Evolutionary conservation across 2,329 filamentous ascomycete species (phyloP), one percentile per base, ranked within the genome.

Genomic region (Leptographium galeiforme): DNA sequence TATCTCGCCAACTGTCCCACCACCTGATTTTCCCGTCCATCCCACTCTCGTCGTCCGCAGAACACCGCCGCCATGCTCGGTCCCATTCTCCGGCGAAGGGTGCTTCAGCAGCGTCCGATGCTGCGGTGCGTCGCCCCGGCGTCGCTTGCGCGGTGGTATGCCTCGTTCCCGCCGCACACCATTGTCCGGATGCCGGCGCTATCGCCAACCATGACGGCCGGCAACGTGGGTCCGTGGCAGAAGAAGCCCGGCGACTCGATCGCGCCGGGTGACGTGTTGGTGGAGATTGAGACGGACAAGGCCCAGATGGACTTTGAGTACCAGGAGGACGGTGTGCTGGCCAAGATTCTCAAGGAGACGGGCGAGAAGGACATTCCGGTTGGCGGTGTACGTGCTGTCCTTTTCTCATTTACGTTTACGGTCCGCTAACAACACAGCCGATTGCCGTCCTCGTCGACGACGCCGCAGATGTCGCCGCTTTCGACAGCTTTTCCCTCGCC

Each of bases 141-240:
- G 59, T 75, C 74, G 63, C 71, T 82, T 58, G 73, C 79, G 70
- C 75, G 81, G 73, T 79, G 73, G 70, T 81, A 78, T 75, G 93
- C 78, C 62, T 94, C 91, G 50, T 97, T 88, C 76, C 94, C 93
- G 61, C 82, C 89, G 62, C 93, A 98, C 75, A 91, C 87, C 62
- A 77, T 98, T 70, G 84, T 98, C 75, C 93, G 82, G 77, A 98
- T 98, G 93, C 93, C 93, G 60, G 93, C 93, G 55, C 79, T 98
- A 64, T 98, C 93, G 58, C 93, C 93, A 53, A 98, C 93, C 63
- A 98, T 98, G 93, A 90, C 87, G 59, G 78, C 87, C 58, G 93
- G 93, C 68, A 95, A 95, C 76, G 95, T 98, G 70, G 94, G 93
- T 64, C 76, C 83, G 59, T 98, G 93, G 93, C 89, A 97, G 76